phyloP scores from a whole-genome alignment of 75 land plant genomes.

The Pinus taeda region DNA sequence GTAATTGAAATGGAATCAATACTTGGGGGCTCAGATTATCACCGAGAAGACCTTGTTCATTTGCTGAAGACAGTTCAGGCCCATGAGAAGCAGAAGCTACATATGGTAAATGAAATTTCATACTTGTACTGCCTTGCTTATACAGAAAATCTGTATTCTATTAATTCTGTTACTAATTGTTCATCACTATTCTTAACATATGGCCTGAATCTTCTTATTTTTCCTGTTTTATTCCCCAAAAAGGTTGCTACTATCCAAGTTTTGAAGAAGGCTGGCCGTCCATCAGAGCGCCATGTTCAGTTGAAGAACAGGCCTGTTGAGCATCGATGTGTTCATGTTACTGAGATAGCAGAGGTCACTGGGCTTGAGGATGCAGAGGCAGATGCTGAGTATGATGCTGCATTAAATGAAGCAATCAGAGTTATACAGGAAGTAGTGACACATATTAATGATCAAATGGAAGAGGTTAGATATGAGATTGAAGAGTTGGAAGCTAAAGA shows the following conservation, averaged over 20 bases:
- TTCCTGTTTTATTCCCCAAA: background rate
- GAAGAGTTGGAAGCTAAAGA: constrained; percentile 30
- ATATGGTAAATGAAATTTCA: constrained; percentile 45
- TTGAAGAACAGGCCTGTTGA: constrained; percentile 27
- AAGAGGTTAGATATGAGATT: constrained; percentile 86
- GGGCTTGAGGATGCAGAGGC: constrained; percentile 92
- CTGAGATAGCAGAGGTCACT: constrained; percentile 67
- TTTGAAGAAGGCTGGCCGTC: constrained; percentile 85
- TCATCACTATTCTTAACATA: background rate
- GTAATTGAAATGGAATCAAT: constrained; percentile 68
- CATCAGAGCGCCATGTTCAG: constrained; percentile 76
- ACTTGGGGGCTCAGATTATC: constrained; percentile 38
- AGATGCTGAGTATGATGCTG: constrained; percentile 78
- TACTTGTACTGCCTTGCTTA: background rate
- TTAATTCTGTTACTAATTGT: background rate
- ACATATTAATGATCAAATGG: constrained; percentile 67
- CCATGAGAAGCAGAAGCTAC: constrained; percentile 81
- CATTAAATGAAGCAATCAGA: constrained; percentile 78
- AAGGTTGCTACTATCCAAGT: constrained; percentile 85
- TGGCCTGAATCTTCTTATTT: background rate
- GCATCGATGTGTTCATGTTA: constrained; percentile 63
- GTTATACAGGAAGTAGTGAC: constrained; percentile 77
- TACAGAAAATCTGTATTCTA: background rate
- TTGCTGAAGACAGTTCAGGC: constrained; percentile 63
- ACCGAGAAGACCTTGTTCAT: constrained; percentile 62